A percentile compares a stretch with the other conserved stretches of the same genome.
phyloP scores from a whole-genome alignment of 2,329 filamentous ascomycete species.

The Stylonectria norvegica region DNA sequence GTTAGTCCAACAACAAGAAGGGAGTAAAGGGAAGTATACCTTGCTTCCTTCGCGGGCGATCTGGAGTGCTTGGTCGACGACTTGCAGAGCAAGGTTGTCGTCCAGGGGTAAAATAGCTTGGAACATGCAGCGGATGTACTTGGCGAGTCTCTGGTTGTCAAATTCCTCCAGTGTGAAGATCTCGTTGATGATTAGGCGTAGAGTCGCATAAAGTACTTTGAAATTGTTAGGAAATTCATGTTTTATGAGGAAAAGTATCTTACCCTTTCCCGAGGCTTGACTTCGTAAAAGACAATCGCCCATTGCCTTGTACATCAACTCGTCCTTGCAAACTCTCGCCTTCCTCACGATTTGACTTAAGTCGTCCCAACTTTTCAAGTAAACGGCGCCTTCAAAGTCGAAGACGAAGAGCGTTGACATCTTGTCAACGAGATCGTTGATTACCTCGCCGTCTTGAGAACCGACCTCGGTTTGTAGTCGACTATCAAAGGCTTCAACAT shows the following conservation, averaged over 20 bases:
- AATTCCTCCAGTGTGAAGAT: constrained; percentile 58
- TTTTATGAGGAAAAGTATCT: constrained; percentile 9
- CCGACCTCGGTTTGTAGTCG: constrained; percentile 39
- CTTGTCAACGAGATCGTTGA: constrained; percentile 57
- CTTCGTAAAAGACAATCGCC: constrained; percentile 61
- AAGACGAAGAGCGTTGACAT: constrained; percentile 67
- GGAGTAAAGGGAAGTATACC: constrained; percentile 30
- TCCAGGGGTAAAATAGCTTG: constrained; percentile 60
- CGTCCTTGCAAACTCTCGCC: constrained; percentile 42
- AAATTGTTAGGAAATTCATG: constrained; percentile 2
- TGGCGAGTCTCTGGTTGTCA: constrained; percentile 59
- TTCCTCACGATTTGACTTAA: constrained; percentile 58
- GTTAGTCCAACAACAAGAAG: constrained; percentile 9
- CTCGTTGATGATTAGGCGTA: constrained; percentile 68
- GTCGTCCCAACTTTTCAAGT: constrained; percentile 64
- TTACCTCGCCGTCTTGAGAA: constrained; percentile 40
- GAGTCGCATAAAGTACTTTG: constrained; percentile 47
- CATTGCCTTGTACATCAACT: constrained; percentile 57
- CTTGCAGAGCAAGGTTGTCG: constrained; percentile 52
- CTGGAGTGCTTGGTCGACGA: constrained; percentile 60
- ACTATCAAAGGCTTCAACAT: constrained; percentile 57
- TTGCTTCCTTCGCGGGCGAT: constrained; percentile 50
- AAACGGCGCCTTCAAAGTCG: constrained; percentile 73
- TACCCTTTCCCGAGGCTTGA: constrained; percentile 50
- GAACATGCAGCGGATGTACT: constrained; percentile 77